A percentile compares a stretch with the other conserved stretches of the same genome.
These are phyloP conservation scores for Coniochaeta hoffmannii DNA, from an alignment of 2,329 filamentous ascomycete species.

Conservation along the genomic window DNA sequence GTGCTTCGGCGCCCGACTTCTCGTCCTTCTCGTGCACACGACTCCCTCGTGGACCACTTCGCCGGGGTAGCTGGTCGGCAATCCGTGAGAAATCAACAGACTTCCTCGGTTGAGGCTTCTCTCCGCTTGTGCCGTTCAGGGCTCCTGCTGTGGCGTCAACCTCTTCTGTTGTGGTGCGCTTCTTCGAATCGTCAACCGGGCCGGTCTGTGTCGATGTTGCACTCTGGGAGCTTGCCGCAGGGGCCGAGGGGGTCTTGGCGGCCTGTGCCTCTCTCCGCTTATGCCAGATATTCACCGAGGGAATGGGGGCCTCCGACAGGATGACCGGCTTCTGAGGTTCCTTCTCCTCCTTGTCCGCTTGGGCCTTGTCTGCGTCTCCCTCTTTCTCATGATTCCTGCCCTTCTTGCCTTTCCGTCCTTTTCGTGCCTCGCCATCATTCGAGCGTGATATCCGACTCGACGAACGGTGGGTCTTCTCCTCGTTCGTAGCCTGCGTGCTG, in stretches of 20 bases:
- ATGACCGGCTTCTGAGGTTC: conserved; percentile 49
- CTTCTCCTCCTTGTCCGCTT: conserved; percentile 49
- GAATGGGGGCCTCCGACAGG: conserved; percentile 74
- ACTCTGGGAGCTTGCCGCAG: conserved; percentile 8
- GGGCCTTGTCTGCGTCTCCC: conserved; percentile 41
- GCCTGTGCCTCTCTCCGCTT: conserved; percentile 63
- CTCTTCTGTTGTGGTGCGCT: conserved; percentile 13
- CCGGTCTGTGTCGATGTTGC: neutral
- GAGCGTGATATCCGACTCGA: conserved; percentile 58
- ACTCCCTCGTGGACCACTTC: conserved; percentile 35
- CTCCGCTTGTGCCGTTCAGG: conserved; percentile 25
- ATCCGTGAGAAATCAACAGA: conserved; percentile 31
- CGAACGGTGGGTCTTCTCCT: conserved; percentile 38
- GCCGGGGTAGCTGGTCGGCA: conserved; percentile 31
- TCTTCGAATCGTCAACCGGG: conserved; percentile 36
- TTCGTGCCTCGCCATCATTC: conserved; percentile 60
- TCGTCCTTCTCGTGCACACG: conserved; percentile 33
- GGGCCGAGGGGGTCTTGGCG: conserved; percentile 44
- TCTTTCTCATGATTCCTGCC: conserved; percentile 42
- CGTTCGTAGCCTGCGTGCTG: neutral
- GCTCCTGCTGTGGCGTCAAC: conserved; percentile 14
- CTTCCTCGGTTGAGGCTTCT: conserved; percentile 35
- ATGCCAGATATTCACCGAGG: conserved; percentile 82
- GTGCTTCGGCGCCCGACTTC: conserved; percentile 21
- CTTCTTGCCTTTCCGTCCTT: conserved; percentile 59